A percentile compares a stretch with the other conserved stretches of the same genome.
These are phyloP conservation scores for Echria macrotheca DNA, from an alignment of 495 filamentous ascomycete species.

Conservation along the genomic window DNA sequence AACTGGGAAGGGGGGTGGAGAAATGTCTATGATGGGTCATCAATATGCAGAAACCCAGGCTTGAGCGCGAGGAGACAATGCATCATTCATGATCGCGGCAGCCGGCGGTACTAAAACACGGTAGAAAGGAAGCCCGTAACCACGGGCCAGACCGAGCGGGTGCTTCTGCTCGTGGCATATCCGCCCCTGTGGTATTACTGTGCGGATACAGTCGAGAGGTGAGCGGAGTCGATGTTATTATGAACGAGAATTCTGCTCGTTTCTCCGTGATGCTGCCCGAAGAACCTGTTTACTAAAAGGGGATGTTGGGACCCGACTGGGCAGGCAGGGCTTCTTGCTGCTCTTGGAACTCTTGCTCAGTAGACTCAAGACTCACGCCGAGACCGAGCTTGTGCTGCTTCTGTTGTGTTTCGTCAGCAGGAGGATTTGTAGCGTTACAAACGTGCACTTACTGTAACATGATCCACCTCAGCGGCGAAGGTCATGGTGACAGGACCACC, in stretches of 20 bases:
- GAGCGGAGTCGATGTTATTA: slow-evolving; percentile 26
- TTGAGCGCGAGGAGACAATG: slow-evolving; percentile 5
- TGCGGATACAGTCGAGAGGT: slow-evolving; percentile 17
- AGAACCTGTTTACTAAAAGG: too few relatives aligned
- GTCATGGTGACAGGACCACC: slow-evolving; percentile 84
- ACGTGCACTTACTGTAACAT: slow-evolving; percentile 69
- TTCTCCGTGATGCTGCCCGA: too few relatives aligned
- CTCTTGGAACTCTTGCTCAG: slow-evolving; percentile 84
- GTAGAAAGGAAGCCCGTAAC: slow-evolving; percentile 3
- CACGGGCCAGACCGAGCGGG: background rate
- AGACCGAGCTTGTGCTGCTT: slow-evolving; percentile 93
- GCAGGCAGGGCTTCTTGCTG: slow-evolving; percentile 63
- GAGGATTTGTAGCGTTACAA: background rate
- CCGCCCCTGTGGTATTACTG: slow-evolving; percentile 20
- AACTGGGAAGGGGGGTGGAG: slow-evolving; percentile 2
- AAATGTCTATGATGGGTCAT: slow-evolving; percentile 15
- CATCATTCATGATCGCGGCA: slow-evolving; percentile 7
- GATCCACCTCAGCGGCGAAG: slow-evolving; percentile 96
- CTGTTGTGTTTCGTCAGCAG: slow-evolving; percentile 44
- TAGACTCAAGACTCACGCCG: slow-evolving; percentile 88
- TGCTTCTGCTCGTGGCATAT: slow-evolving; percentile 6
- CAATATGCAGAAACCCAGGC: slow-evolving; percentile 14
- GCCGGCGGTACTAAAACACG: slow-evolving; percentile 12
- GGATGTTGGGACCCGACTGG: slow-evolving; percentile 47
- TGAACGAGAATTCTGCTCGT: too few relatives aligned